These are phyloP conservation scores for Didymella segeticola DNA, from an alignment of 2,329 filamentous ascomycete genomes.

Conservation along the genomic window DNA sequence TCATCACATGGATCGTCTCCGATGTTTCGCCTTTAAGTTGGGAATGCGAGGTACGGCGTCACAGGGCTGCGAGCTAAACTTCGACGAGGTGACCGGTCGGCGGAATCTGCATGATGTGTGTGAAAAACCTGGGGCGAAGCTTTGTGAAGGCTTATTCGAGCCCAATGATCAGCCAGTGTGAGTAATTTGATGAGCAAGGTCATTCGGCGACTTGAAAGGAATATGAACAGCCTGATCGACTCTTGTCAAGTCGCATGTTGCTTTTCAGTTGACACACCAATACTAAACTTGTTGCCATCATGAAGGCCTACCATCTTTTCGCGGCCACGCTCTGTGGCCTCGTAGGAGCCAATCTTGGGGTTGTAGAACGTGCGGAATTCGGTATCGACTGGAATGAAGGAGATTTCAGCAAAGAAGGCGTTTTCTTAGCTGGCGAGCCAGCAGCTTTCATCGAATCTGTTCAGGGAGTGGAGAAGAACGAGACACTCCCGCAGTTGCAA, in stretches of 20 bases:
- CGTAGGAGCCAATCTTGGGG: not conserved
- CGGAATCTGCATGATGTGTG: not conserved
- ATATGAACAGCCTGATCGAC: not conserved
- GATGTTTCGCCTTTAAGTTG: constrained; percentile 4
- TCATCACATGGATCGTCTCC: constrained; percentile 2
- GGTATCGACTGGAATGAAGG: not conserved
- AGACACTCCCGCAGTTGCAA: constrained; percentile 9
- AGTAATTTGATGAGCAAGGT: not conserved
- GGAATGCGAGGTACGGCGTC: constrained; percentile 6
- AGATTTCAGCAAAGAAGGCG: not conserved
- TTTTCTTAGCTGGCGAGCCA: not conserved
- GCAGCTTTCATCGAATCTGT: not conserved
- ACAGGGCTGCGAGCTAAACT: constrained; percentile 1
- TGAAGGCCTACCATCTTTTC: not conserved
- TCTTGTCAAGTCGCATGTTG: not conserved
- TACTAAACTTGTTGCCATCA: not conserved
- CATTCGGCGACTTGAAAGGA: not conserved
- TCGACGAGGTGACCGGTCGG: not conserved
- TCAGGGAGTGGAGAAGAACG: constrained; percentile 17
- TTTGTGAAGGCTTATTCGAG: not conserved
- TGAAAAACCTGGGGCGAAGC: not conserved
- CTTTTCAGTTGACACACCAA: not conserved
- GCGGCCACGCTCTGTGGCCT: not conserved
- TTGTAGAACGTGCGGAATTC: not conserved
- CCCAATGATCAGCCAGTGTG: not conserved